Evolutionary conservation across 805 yeast species (phyloP).

Genomic region (Myxozyma melibiosi): DNA sequence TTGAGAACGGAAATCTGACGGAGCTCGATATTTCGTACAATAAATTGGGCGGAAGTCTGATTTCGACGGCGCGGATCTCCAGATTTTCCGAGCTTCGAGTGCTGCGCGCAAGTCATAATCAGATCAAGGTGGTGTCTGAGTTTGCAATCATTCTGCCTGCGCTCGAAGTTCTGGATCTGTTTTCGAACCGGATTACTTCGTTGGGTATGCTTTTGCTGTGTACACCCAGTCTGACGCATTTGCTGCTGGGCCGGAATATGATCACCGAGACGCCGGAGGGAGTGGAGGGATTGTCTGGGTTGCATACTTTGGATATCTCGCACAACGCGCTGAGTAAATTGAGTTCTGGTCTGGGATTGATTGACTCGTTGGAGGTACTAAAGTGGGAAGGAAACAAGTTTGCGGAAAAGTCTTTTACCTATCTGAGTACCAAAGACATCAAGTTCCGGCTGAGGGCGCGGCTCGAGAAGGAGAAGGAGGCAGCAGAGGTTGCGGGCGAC

Average conservation of each 20-base stretch:
- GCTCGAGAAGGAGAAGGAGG: slow-evolving; percentile 7
- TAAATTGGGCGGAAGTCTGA: slow-evolving; percentile 22
- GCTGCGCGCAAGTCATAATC: slow-evolving; percentile 27
- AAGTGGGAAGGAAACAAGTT: slow-evolving; percentile 33
- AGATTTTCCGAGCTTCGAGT: slow-evolving; percentile 22
- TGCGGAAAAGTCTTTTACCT: slow-evolving; percentile 17
- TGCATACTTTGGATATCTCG: slow-evolving; percentile 22
- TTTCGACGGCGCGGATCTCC: slow-evolving; percentile 23
- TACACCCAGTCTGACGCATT: slow-evolving; percentile 22
- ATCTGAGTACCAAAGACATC: slow-evolving; percentile 14
- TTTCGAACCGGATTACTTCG: slow-evolving; percentile 19
- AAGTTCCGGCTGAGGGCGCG: slow-evolving; percentile 19
- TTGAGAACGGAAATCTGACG: slow-evolving; percentile 7
- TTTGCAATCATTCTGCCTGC: slow-evolving; percentile 30
- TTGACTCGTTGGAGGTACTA: slow-evolving; percentile 14
- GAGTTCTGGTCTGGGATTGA: slow-evolving; percentile 20
- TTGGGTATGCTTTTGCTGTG: slow-evolving; percentile 30
- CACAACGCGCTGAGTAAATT: slow-evolving; percentile 15
- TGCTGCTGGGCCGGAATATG: slow-evolving; percentile 20
- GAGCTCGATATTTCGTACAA: slow-evolving; percentile 28
- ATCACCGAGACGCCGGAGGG: slow-evolving; percentile 25
- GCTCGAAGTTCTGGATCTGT: slow-evolving; percentile 22
- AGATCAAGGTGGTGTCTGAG: slow-evolving; percentile 25
- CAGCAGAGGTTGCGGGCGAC: neutral
- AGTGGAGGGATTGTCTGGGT: slow-evolving; percentile 4